A percentile compares a stretch with the other conserved stretches of the same genome.
Conservation (phyloP, 2,329 filamentous ascomycete species). For the Leptodontidium sp. region DNA sequence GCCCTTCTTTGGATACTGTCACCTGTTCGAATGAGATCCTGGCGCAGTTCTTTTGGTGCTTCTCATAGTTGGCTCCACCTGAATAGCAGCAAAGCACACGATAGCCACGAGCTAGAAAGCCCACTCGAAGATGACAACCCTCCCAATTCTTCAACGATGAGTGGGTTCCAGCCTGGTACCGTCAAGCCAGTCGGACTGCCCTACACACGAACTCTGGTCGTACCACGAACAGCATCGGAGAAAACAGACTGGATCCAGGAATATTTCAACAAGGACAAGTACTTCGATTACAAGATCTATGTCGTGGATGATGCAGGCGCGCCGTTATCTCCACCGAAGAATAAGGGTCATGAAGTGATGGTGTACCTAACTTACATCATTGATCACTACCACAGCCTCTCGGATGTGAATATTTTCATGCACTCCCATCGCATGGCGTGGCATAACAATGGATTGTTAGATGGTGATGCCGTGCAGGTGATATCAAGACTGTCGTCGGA, state of each 20-base stretch:
- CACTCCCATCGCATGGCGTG: constrained; percentile 57
- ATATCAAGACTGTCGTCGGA: constrained; percentile 38
- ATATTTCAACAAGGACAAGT: constrained; percentile 30
- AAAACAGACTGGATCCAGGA: constrained; percentile 39
- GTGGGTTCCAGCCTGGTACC: constrained; percentile 16
- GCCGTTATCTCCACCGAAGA: constrained; percentile 59
- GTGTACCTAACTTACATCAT: constrained; percentile 63
- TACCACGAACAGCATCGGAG: constrained; percentile 31
- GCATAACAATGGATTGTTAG: constrained; percentile 43
- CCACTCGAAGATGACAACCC: neutral
- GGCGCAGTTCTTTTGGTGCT: neutral
- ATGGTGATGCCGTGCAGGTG: constrained; percentile 47
- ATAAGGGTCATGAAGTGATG: constrained; percentile 49
- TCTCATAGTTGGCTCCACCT: neutral
- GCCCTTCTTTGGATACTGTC: constrained; percentile 25
- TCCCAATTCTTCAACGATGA: neutral
- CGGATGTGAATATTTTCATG: constrained; percentile 45
- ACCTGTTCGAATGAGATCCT: constrained; percentile 16
- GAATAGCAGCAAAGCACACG: neutral
- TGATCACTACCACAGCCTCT: constrained; percentile 65
- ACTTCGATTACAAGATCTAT: constrained; percentile 37
- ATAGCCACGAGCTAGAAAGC: neutral
- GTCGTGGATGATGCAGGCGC: constrained; percentile 40
- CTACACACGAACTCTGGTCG: constrained; percentile 25
- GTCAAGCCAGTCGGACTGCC: constrained; percentile 21